Conservation (phyloP, 1,284 basidiomycete genomes). For the Tausonia pullulans region DNA sequence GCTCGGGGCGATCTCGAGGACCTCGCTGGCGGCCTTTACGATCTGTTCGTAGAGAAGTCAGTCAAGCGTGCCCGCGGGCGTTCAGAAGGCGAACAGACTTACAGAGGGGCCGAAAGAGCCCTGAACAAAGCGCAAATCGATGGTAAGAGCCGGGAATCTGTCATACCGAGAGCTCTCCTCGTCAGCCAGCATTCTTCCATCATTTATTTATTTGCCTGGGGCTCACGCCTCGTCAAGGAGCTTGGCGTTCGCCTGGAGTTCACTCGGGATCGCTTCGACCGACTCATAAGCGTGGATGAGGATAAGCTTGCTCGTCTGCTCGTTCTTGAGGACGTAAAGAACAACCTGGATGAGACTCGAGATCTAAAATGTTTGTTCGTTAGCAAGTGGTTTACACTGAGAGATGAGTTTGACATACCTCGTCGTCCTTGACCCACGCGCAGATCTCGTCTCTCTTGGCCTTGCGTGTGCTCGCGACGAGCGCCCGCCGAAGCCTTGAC, state of each 20-base stretch:
- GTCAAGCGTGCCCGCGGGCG: background rate
- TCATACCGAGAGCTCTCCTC: background rate
- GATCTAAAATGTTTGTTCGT: conserved; percentile 16
- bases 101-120: conserved; percentile 9
- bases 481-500: background rate
- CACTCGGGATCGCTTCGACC: conserved; percentile 28
- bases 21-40: background rate
- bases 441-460: conserved; percentile 16
- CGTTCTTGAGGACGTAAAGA: conserved; percentile 27
- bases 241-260: conserved; percentile 32
- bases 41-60: background rate
- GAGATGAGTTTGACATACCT: conserved; percentile 8
- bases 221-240: conserved; percentile 19
- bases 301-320: conserved; percentile 27
- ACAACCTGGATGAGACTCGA: conserved; percentile 27
- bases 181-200: background rate
- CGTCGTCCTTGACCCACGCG: conserved; percentile 20
- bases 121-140: conserved; percentile 19
- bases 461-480: conserved; percentile 14
- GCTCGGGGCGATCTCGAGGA: background rate
- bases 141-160: conserved; percentile 19
- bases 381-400: background rate
- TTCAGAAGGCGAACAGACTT: background rate
- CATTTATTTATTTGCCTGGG: background rate
- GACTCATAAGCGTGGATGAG: conserved; percentile 30